phyloP scores from a whole-genome alignment of 75 land plant genomes.

The Chamaecyparis obtusa region DNA sequence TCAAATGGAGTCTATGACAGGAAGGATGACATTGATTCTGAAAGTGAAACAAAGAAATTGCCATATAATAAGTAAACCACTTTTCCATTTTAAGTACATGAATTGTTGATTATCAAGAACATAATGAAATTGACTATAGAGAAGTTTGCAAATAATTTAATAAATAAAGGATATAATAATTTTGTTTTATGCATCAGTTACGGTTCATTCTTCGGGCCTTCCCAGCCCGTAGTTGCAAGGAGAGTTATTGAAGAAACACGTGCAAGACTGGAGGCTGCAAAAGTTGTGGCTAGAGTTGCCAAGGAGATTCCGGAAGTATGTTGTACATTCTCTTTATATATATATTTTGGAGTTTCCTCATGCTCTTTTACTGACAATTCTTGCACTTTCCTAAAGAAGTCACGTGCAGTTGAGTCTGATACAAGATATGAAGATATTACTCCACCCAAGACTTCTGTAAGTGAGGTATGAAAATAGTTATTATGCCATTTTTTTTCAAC shows the following conservation, averaged over 20 bases:
- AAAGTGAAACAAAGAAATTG: background rate
- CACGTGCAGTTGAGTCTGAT: background rate
- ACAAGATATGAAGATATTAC: constrained; percentile 4
- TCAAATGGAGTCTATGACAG: no score
- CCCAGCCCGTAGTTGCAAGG: constrained; percentile 72
- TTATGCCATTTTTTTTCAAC: background rate
- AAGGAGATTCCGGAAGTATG: constrained; percentile 13
- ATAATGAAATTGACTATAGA: background rate
- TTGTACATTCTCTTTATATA: background rate
- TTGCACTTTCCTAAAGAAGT: background rate
- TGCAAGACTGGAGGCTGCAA: constrained; percentile 53
- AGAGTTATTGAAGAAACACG: constrained; percentile 81
- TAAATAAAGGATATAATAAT: background rate
- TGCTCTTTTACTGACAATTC: background rate
- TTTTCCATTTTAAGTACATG: background rate
- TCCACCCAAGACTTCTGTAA: constrained; percentile 22
- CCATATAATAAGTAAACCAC: background rate
- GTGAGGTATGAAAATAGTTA: constrained; percentile 26
- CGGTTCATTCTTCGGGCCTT: constrained; percentile 95
- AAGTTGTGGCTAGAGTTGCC: constrained; percentile 21
- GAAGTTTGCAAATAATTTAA: background rate
- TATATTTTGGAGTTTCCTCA: constrained; percentile 3
- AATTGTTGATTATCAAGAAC: background rate
- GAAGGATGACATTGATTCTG: background rate
- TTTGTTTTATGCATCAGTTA: constrained; percentile 30